These are phyloP conservation scores for Euptelea pleiosperma DNA, from an alignment of 164 flowering plant species.

Conservation along the genomic window DNA sequence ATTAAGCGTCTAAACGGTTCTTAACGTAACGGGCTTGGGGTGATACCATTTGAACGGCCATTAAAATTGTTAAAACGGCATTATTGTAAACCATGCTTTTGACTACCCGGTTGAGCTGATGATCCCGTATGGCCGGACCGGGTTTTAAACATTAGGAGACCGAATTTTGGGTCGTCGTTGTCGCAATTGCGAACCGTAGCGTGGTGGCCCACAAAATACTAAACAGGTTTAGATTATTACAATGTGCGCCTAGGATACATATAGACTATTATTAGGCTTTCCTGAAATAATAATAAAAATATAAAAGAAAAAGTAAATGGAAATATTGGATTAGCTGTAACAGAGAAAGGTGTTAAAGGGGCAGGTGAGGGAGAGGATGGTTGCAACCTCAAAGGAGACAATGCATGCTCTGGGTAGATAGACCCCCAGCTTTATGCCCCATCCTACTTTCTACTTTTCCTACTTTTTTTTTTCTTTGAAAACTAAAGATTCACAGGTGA, in stretches of 20 bases:
- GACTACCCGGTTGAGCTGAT: too few relatives aligned
- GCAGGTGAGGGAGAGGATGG: constrained; percentile 6
- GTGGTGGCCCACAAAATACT: too few relatives aligned
- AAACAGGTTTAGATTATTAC: too few relatives aligned
- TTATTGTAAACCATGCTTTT: too few relatives aligned
- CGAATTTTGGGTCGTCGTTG: too few relatives aligned
- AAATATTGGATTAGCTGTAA: not conserved
- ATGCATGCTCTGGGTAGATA: constrained; percentile 5
- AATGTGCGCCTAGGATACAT: not conserved
- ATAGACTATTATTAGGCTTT: not conserved
- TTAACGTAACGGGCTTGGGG: too few relatives aligned
- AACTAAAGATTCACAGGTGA: not conserved
- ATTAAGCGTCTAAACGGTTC: too few relatives aligned
- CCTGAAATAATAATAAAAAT: not conserved
- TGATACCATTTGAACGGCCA: too few relatives aligned
- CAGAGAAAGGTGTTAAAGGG: not conserved
- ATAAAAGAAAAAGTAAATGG: not conserved
- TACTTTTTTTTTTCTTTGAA: not conserved
- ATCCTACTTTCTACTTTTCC: not conserved
- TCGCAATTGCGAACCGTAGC: too few relatives aligned
- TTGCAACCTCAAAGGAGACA: constrained; percentile 1
- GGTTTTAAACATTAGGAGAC: too few relatives aligned
- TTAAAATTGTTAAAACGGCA: too few relatives aligned
- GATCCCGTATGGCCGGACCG: too few relatives aligned
- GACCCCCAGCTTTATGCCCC: constrained; percentile 1